phyloP scores from a whole-genome alignment of 495 filamentous ascomycete species.

The Hypomontagnella monticulosa region DNA sequence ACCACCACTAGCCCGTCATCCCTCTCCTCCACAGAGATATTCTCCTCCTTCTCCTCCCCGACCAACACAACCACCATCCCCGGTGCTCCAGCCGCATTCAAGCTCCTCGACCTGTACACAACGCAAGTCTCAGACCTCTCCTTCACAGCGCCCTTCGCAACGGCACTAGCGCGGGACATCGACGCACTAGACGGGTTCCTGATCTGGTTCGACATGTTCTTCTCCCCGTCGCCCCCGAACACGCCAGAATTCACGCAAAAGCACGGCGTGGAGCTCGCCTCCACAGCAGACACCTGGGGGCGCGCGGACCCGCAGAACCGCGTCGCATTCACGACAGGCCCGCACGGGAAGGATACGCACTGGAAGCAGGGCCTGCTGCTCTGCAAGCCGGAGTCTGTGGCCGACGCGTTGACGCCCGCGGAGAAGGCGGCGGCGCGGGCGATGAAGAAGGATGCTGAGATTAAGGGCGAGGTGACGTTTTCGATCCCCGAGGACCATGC shows the following conservation, averaged over 20 bases:
- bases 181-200: slow-evolving; percentile 78
- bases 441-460: slow-evolving; percentile 47
- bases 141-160: slow-evolving; percentile 73
- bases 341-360: slow-evolving; percentile 80
- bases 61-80: slow-evolving; percentile 68
- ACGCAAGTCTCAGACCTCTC: slow-evolving; percentile 76
- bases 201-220: slow-evolving; percentile 85
- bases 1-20: background rate
- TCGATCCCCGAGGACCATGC: slow-evolving; percentile 57
- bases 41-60: slow-evolving; percentile 2
- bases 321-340: slow-evolving; percentile 80
- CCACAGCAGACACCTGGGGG: slow-evolving; percentile 17
- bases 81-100: slow-evolving; percentile 76
- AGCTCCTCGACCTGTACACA: slow-evolving; percentile 83
- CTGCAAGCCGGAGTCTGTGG: slow-evolving; percentile 47
- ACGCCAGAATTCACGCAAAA: slow-evolving; percentile 13
- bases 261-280: slow-evolving; percentile 9
- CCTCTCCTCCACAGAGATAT: background rate
- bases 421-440: slow-evolving; percentile 29
- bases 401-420: slow-evolving; percentile 41
- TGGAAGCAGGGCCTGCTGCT: slow-evolving; percentile 82
- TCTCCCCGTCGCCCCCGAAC: slow-evolving; percentile 54
- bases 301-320: slow-evolving; percentile 53
- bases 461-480: slow-evolving; percentile 59
- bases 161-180: slow-evolving; percentile 55